Conservation (phyloP, 306 rosid species). For the Cicer pinnatifidum region DNA sequence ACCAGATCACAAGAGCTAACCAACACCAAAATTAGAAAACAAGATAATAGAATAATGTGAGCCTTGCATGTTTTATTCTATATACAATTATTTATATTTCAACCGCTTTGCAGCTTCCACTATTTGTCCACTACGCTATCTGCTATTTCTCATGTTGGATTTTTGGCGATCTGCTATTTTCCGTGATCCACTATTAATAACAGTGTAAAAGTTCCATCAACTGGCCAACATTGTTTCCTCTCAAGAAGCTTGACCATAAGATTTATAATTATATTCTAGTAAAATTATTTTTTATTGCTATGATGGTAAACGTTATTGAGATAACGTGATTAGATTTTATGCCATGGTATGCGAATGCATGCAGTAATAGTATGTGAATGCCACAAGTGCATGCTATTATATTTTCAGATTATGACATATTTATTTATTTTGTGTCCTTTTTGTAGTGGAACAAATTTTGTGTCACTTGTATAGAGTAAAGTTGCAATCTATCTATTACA, state of each 20-base stretch:
- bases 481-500: not conserved
- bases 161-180: too few relatives aligned
- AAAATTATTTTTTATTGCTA: slow-evolving; percentile 39
- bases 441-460: not conserved
- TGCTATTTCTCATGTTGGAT: too few relatives aligned
- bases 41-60: not conserved
- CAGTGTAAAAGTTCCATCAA: slow-evolving; percentile 36
- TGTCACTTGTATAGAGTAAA: slow-evolving; percentile 1
- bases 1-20: not conserved
- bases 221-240: slow-evolving; percentile 51
- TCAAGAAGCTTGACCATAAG: slow-evolving; percentile 34
- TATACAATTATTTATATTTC: too few relatives aligned
- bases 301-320: slow-evolving; percentile 44
- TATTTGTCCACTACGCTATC: too few relatives aligned
- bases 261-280: not conserved
- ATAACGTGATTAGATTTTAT: slow-evolving; percentile 42
- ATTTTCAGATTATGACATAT: not conserved
- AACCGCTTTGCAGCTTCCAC: too few relatives aligned
- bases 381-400: not conserved
- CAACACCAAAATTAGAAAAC: not conserved
- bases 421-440: not conserved
- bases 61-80: too few relatives aligned
- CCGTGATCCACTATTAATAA: too few relatives aligned
- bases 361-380: not conserved
- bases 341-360: slow-evolving; percentile 10